Evolutionary conservation across 2,329 filamentous ascomycete species (phyloP).

Genomic region (Exophiala aquamarina): DNA sequence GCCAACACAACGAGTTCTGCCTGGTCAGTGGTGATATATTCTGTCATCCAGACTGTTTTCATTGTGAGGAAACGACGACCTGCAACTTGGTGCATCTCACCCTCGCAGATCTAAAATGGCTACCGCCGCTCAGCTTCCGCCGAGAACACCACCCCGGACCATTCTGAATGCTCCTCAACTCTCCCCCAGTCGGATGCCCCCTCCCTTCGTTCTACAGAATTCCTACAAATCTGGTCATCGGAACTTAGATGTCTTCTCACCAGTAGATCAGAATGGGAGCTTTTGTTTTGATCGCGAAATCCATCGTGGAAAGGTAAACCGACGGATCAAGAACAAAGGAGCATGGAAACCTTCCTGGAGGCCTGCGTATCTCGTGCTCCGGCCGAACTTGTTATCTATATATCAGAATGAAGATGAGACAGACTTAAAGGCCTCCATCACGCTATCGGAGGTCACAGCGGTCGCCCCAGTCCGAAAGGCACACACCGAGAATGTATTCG

Average conservation of each 20-base stretch:
- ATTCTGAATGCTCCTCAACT: conserved; percentile 17
- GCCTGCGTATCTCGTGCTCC: conserved; percentile 80
- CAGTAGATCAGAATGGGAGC: conserved; percentile 90
- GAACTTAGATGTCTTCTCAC: conserved; percentile 68
- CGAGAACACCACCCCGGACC: conserved; percentile 14
- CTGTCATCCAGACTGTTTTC: too few species aligned
- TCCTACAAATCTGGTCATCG: conserved; percentile 47
- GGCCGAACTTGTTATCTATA: conserved; percentile 84
- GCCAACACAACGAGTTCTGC: too few species aligned
- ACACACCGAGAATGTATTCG: conserved; percentile 83
- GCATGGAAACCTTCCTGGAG: conserved; percentile 76
- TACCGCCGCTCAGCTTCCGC: conserved; percentile 14
- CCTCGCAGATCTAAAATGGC: neutral
- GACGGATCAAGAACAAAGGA: conserved; percentile 82
- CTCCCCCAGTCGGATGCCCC: conserved; percentile 20
- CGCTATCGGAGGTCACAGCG: conserved; percentile 85
- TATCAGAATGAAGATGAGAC: conserved; percentile 92
- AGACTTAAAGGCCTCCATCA: conserved; percentile 83
- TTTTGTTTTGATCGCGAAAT: conserved; percentile 95
- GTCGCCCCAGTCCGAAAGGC: conserved; percentile 87
- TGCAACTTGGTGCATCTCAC: too few species aligned
- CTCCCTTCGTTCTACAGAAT: conserved; percentile 3
- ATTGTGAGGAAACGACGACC: too few species aligned
- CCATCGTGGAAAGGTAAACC: conserved; percentile 82
- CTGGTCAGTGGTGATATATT: too few species aligned